phyloP scores from a whole-genome alignment of 108 stramenopile species.

The Cyclostephanos invisitatus region DNA sequence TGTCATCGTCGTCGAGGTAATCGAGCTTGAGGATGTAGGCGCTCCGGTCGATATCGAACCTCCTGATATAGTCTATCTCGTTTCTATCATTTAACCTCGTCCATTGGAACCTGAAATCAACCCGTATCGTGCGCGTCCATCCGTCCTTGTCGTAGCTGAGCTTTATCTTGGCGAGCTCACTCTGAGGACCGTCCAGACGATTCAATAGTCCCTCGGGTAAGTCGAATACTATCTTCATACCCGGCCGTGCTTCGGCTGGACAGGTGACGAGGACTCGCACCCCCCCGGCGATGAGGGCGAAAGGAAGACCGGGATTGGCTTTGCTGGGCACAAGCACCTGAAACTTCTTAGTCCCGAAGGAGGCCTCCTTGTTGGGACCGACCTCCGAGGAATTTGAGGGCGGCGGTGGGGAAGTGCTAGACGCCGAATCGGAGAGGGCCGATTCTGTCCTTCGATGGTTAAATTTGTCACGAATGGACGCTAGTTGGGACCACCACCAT shows the following conservation, averaged over 20 bases:
- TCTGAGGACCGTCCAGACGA: conserved; percentile 44
- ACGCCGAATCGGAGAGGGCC: no score
- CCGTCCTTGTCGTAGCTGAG: conserved; percentile 89
- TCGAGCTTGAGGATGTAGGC: conserved; percentile 84
- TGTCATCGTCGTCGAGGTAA: conserved; percentile 62
- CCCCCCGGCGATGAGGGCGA: conserved; percentile 87
- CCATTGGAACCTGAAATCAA: conserved; percentile 93
- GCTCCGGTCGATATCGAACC: conserved; percentile 70
- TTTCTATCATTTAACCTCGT: conserved; percentile 71
- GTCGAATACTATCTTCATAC: conserved; percentile 88
- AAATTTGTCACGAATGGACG: no score
- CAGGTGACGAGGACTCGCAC: conserved; percentile 91
- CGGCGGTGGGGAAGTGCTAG: no score
- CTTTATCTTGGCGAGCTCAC: conserved; percentile 63
- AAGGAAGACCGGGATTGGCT: conserved; percentile 81
- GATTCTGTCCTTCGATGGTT: no score
- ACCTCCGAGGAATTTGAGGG: no score
- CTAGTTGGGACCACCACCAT: no score
- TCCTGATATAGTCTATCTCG: conserved; percentile 59
- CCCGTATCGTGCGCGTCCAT: conserved; percentile 84
- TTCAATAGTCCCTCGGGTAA: conserved; percentile 69
- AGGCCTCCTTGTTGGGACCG: no score
- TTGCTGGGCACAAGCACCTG: conserved; percentile 86
- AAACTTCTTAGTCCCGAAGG: conserved; percentile 21
- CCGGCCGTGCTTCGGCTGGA: conserved; percentile 77